Evolutionary conservation across 2,329 filamentous ascomycete species (phyloP).

Genomic region (Rhinocladiella mackenziei): DNA sequence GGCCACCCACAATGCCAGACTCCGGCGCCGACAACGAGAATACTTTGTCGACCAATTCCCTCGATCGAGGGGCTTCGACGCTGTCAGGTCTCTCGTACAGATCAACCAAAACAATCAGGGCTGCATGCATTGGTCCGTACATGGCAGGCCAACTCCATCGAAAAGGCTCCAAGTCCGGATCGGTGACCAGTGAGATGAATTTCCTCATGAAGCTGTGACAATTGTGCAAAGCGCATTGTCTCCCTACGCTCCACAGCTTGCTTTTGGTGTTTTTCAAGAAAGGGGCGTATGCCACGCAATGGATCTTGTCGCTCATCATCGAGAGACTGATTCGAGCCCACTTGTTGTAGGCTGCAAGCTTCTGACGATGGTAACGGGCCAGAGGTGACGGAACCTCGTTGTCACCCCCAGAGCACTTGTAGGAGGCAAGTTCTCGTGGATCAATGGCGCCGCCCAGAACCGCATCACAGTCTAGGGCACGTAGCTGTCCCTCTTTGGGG

Average conservation of each 20-base stretch:
- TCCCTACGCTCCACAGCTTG: slow-evolving; percentile 45
- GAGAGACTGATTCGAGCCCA: slow-evolving; percentile 45
- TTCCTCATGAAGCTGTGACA: slow-evolving; percentile 49
- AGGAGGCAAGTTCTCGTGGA: slow-evolving; percentile 20
- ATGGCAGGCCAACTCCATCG: slow-evolving; percentile 49
- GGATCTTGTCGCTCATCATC: slow-evolving; percentile 44
- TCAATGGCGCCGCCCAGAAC: slow-evolving; percentile 25
- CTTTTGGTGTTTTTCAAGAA: slow-evolving; percentile 48
- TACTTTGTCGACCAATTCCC: slow-evolving; percentile 46
- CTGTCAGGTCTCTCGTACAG: slow-evolving; percentile 46
- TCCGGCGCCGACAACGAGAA: slow-evolving; percentile 45
- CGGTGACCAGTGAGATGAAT: slow-evolving; percentile 46
- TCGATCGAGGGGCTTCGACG: slow-evolving; percentile 43
- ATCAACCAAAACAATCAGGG: slow-evolving; percentile 48
- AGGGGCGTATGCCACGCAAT: slow-evolving; percentile 46
- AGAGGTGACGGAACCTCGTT: slow-evolving; percentile 16
- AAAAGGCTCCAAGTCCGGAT: slow-evolving; percentile 47
- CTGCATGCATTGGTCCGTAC: slow-evolving; percentile 45
- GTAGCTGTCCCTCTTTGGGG: not conserved
- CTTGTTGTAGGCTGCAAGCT: slow-evolving; percentile 44
- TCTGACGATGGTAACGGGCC: slow-evolving; percentile 43
- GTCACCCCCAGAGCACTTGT: slow-evolving; percentile 7
- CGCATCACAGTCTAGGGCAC: slow-evolving; percentile 21
- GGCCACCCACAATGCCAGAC: slow-evolving; percentile 44
- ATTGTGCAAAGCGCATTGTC: slow-evolving; percentile 45